Evolutionary conservation across 768 basidiomycete genomes (phyloP), one percentile per base, ranked within the genome.

Genomic region (Mycena belliarum): DNA sequence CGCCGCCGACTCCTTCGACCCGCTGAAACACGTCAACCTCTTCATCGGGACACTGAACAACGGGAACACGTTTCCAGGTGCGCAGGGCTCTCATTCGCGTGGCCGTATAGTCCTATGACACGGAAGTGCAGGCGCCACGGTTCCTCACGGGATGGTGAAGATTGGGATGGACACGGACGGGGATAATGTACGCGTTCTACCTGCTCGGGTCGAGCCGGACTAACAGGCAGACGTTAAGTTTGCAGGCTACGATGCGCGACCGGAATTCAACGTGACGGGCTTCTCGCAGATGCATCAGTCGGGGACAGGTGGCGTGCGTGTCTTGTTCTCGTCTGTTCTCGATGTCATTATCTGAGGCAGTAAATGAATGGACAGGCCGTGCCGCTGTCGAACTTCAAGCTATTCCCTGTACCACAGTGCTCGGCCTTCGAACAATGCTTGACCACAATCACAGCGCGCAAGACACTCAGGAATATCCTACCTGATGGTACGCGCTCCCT

Each of bases 71-170:
- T 87, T 87, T 65, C 85, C 86, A 52, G 86, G 85, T 83, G 54
- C 20, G 72, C 40, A 28, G 41, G 11, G 8, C 8, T 33, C 20
- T 24, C 15, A 29, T 9, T 52, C 40, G 37, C 33, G 32, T 48
- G n/a, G n/a, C 47, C 32, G 26, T 26, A 40, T 43, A 49, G 45
- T 33, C 50, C 49, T 46, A 16, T n/a, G n/a, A 48, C 21, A 5
- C 48, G 37, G 48, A 15, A 35, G 21, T 4, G 43, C 84, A 35
- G 85, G 86, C 41, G 85, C 83, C 0, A 86, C 83, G 2, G 64
- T 85, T 21, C 86, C 86, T 2, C 85, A 87, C 69, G 85, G 86
- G n/a, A 84, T 87, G 85, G 78, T 82, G 16, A 88, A 88, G 71
- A 79, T 73, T 2, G 86, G 85, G 8, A 81, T 86, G 79, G 85